Percentiles rank a stretch among this genome's conserved stretches.
Evolutionary conservation across 345 rosid species (phyloP).

Genomic region (Garcia nutans): DNA sequence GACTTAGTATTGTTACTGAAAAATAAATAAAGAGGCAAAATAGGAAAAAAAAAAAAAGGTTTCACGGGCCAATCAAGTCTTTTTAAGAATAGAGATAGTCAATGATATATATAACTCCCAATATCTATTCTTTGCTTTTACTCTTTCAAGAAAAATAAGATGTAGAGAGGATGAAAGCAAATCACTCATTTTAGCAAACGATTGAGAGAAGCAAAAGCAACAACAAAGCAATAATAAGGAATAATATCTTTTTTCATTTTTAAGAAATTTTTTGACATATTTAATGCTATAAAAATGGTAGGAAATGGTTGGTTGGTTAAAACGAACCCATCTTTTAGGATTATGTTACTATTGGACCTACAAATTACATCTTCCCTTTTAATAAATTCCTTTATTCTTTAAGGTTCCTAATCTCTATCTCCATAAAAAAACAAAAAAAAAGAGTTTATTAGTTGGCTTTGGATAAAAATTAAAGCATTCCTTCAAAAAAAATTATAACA

Average conservation of each 20-base stretch:
- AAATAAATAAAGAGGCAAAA: no score
- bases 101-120: neutral
- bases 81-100: neutral
- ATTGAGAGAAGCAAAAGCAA: neutral
- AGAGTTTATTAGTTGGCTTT: neutral
- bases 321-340: constrained; percentile 1
- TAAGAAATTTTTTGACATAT: neutral
- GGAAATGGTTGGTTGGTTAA: neutral
- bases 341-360: neutral
- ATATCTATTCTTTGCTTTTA: neutral
- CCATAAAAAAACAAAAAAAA: no score
- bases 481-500: neutral
- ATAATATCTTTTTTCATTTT: neutral
- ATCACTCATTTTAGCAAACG: neutral
- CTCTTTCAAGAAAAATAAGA: constrained; percentile 7
- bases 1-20: no score
- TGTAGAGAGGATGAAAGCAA: neutral
- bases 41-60: neutral
- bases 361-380: constrained; percentile 12
- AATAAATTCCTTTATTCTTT: neutral
- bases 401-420: neutral
- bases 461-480: neutral
- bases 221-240: neutral
- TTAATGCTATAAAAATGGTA: neutral
- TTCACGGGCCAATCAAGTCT: constrained; percentile 19